Conservation (phyloP, 208 protist species). For the Wallacemonas collosoma region DNA sequence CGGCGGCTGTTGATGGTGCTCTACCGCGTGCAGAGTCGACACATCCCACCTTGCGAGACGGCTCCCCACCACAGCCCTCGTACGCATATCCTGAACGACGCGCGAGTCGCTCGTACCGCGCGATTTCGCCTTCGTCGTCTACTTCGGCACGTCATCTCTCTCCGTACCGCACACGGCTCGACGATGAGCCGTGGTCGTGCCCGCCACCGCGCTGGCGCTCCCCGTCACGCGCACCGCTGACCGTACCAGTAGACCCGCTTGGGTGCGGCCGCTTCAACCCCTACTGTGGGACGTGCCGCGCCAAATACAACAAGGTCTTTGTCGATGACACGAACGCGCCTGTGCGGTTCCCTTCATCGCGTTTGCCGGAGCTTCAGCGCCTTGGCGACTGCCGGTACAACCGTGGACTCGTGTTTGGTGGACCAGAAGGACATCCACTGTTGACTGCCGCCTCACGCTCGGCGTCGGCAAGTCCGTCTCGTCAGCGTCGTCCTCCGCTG, state of each 20-base stretch:
- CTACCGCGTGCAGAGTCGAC: too few relatives aligned
- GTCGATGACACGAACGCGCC: constrained; percentile 57
- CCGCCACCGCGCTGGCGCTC: neutral
- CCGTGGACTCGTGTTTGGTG: constrained; percentile 43
- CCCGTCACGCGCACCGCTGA: neutral
- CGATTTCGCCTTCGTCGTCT: neutral
- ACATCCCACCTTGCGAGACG: too few relatives aligned
- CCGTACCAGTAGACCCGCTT: constrained; percentile 34
- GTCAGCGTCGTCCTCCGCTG: too few relatives aligned
- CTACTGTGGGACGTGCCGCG: constrained; percentile 79
- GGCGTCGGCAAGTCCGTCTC: too few relatives aligned
- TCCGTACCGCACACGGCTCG: neutral
- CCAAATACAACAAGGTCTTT: constrained; percentile 69
- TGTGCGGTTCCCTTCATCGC: constrained; percentile 42
- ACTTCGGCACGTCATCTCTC: neutral
- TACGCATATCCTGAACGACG: too few relatives aligned
- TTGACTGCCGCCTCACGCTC: neutral
- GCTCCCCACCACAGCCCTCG: too few relatives aligned
- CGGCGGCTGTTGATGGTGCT: neutral
- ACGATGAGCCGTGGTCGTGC: constrained; percentile 1
- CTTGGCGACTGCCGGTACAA: constrained; percentile 48
- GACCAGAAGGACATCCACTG: neutral
- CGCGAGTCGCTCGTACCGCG: neutral
- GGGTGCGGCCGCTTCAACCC: constrained; percentile 78
- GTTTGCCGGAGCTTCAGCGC: constrained; percentile 27